Conservation (phyloP, 2,329 filamentous ascomycete species). For the Colletotrichum agaves region DNA sequence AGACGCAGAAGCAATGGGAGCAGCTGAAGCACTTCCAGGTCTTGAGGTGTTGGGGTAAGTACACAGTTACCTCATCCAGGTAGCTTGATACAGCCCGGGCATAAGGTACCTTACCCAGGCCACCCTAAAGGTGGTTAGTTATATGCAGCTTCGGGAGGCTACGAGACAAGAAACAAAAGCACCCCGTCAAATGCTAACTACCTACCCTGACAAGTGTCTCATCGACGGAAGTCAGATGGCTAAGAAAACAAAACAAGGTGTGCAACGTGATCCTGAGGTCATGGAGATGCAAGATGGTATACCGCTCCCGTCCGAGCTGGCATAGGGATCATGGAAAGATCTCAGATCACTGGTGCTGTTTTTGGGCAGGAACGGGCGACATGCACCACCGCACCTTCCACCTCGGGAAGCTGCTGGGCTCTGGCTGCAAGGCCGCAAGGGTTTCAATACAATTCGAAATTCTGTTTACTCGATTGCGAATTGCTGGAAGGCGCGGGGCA, state of each 20-base stretch:
- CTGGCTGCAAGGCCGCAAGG: background rate
- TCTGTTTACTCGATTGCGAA: background rate
- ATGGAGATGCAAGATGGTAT: background rate
- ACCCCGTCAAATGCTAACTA: too few species aligned
- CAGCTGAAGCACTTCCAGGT: background rate
- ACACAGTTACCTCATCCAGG: background rate
- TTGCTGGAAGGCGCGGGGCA: background rate
- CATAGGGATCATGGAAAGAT: constrained; percentile 13
- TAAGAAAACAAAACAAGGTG: background rate
- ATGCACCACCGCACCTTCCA: constrained; percentile 4
- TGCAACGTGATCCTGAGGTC: constrained; percentile 1
- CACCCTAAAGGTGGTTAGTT: too few species aligned
- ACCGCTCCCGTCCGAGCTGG: constrained; percentile 15
- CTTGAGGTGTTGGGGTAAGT: too few species aligned
- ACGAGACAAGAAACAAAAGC: constrained; percentile 3
- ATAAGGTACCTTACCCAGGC: background rate
- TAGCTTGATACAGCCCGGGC: background rate
- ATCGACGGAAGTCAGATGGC: background rate
- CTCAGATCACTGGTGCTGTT: background rate
- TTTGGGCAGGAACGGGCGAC: background rate
- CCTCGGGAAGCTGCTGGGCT: background rate
- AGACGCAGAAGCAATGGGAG: constrained; percentile 25
- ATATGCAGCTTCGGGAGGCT: constrained; percentile 6
- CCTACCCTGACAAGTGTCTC: too few species aligned
- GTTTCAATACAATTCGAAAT: background rate